Evolutionary conservation across 83 land plant genomes (phyloP).

Genomic region (Isoetes engelmannii): DNA sequence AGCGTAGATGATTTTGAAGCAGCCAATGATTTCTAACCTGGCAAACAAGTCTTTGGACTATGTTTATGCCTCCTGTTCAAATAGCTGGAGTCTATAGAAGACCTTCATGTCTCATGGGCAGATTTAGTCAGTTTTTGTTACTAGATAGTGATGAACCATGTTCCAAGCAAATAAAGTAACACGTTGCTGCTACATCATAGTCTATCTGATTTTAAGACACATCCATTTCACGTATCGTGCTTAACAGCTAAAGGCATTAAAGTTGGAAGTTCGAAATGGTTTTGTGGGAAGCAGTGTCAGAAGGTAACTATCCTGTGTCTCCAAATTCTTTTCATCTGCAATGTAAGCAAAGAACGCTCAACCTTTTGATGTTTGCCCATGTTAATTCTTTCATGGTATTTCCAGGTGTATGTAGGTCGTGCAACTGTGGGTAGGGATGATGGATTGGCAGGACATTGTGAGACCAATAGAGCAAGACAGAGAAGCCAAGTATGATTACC

Average conservation of each 20-base stretch:
- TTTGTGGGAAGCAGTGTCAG: slow-evolving; percentile 7
- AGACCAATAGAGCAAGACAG: slow-evolving; percentile 34
- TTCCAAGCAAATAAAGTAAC: too few relatives aligned
- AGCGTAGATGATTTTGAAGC: too few relatives aligned
- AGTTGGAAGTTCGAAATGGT: slow-evolving; percentile 4
- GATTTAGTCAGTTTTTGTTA: too few relatives aligned
- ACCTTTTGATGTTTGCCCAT: slow-evolving; percentile 36
- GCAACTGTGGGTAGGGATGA: slow-evolving; percentile 46
- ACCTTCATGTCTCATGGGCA: too few relatives aligned
- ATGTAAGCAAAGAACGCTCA: neutral
- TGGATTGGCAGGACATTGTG: slow-evolving; percentile 53
- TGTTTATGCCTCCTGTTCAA: too few relatives aligned
- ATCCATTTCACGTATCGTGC: slow-evolving; percentile 6
- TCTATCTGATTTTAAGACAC: too few relatives aligned
- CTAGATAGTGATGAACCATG: too few relatives aligned
- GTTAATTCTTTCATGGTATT: slow-evolving; percentile 18
- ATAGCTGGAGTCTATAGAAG: too few relatives aligned
- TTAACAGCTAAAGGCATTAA: slow-evolving; percentile 11
- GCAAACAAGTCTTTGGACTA: too few relatives aligned
- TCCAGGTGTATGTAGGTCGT: slow-evolving; percentile 45
- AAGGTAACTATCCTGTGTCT: neutral
- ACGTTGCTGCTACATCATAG: too few relatives aligned
- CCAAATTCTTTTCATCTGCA: neutral
- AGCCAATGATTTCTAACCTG: too few relatives aligned
- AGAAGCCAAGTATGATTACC: slow-evolving; percentile 14